Evolutionary conservation across 225 moss, liverwort and hornwort species (phyloP).

Genomic region (Pseudoscleropodium purum): DNA sequence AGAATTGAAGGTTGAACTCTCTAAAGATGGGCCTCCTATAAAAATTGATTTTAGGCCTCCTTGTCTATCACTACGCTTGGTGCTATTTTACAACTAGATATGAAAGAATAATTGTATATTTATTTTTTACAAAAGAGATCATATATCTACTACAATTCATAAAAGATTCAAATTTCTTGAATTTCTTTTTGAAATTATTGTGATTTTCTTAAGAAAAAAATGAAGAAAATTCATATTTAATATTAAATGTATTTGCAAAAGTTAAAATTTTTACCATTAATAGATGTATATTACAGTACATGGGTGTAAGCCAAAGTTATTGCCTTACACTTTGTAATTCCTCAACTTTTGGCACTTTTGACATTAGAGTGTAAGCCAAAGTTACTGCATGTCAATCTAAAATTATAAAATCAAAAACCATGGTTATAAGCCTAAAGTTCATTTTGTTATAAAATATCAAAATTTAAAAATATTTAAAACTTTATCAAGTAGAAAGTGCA

Average conservation of each 20-base stretch:
- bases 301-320: not conserved
- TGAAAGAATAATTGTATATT: not conserved
- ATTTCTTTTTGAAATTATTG: not conserved
- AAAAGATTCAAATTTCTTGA: not conserved
- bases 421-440: not conserved
- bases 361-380: not conserved
- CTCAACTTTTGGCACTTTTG: no score
- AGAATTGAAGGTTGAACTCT: no score
- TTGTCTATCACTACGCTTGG: accelerated
- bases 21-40: no score
- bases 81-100: not conserved
- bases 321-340: no score
- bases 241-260: not conserved
- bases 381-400: not conserved
- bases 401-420: not conserved
- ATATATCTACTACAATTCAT: not conserved
- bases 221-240: not conserved
- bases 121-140: not conserved
- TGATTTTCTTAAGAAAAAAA: no score
- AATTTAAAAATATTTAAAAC: not conserved
- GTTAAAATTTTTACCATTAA: accelerated
- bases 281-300: not conserved
- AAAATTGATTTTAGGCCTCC: not conserved
- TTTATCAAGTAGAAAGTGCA: not conserved
- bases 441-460: no score